Conservation (phyloP, 441 rosid species). For the Adansonia rubrostipa region DNA sequence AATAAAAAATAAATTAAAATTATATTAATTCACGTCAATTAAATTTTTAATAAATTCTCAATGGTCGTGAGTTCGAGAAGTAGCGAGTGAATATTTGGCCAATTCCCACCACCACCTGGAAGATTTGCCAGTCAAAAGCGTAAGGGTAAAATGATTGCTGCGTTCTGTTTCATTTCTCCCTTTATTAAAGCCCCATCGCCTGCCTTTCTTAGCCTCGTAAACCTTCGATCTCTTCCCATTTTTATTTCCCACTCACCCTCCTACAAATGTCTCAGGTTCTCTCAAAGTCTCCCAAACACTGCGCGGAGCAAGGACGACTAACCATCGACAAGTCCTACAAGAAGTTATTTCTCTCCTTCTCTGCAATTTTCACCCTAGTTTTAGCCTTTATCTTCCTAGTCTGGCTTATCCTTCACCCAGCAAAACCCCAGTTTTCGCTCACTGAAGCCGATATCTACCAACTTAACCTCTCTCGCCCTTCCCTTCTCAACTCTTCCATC, state of each 20-base stretch:
- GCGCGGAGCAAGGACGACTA: slow-evolving; percentile 42
- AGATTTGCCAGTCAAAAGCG: slow-evolving; percentile 24
- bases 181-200: slow-evolving; percentile 29
- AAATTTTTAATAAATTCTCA: too few relatives aligned
- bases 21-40: too few relatives aligned
- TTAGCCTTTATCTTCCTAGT: slow-evolving; percentile 48
- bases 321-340: slow-evolving; percentile 41
- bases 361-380: slow-evolving; percentile 44
- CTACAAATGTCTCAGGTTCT: slow-evolving; percentile 62
- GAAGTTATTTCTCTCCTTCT: slow-evolving; percentile 46
- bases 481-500: slow-evolving; percentile 63
- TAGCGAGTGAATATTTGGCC: background rate
- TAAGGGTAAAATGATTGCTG: slow-evolving; percentile 33
- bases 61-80: too few relatives aligned
- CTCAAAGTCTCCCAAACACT: slow-evolving; percentile 61
- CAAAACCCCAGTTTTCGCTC: slow-evolving; percentile 62
- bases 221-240: slow-evolving; percentile 22
- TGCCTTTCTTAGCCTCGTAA: slow-evolving; percentile 33
- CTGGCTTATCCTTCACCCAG: slow-evolving; percentile 62
- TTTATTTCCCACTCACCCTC: background rate
- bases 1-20: too few relatives aligned
- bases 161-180: slow-evolving; percentile 24
- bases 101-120: background rate
- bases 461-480: slow-evolving; percentile 54
- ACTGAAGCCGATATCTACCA: slow-evolving; percentile 50